Conservation (phyloP, 2,329 filamentous ascomycete species). For the Aspergillus uvarum region DNA sequence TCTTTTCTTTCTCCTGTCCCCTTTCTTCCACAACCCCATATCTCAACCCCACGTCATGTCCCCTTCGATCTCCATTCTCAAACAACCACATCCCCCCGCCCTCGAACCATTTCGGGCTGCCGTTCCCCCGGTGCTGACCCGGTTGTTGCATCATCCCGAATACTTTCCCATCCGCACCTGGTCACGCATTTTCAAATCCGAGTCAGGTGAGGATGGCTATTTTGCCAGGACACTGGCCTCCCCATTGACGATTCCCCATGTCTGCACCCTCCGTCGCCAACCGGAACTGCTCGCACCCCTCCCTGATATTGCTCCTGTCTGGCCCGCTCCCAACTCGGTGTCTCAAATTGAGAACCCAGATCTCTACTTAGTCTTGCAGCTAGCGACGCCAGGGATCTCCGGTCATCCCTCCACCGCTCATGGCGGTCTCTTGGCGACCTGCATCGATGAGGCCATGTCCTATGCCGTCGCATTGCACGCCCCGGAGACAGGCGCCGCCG, state of each 20-base stretch:
- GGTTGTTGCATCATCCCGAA: constrained; percentile 33
- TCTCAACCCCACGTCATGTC: neutral
- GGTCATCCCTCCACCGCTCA: constrained; percentile 15
- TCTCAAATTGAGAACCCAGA: constrained; percentile 15
- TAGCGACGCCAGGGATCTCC: constrained; percentile 12
- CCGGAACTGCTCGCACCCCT: constrained; percentile 25
- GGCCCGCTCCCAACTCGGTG: constrained; percentile 27
- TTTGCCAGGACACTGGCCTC: constrained; percentile 42
- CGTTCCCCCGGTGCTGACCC: neutral
- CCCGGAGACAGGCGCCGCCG: constrained; percentile 9
- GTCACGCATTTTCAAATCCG: constrained; percentile 40
- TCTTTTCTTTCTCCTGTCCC: neutral
- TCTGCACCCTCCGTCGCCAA: constrained; percentile 39
- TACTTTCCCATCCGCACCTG: constrained; percentile 42
- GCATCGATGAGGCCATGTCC: constrained; percentile 47
- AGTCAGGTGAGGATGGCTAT: constrained; percentile 46
- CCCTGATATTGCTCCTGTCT: constrained; percentile 22
- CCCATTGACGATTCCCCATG: constrained; percentile 41
- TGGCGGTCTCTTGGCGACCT: constrained; percentile 15
- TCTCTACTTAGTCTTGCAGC: constrained; percentile 12
- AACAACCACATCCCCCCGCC: neutral
- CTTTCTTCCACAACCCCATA: neutral
- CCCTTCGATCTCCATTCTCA: neutral
- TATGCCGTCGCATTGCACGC: constrained; percentile 30
- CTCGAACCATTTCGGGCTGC: neutral